Conservation (phyloP, 768 basidiomycete species). For the Pleurotus cornucopiae region DNA sequence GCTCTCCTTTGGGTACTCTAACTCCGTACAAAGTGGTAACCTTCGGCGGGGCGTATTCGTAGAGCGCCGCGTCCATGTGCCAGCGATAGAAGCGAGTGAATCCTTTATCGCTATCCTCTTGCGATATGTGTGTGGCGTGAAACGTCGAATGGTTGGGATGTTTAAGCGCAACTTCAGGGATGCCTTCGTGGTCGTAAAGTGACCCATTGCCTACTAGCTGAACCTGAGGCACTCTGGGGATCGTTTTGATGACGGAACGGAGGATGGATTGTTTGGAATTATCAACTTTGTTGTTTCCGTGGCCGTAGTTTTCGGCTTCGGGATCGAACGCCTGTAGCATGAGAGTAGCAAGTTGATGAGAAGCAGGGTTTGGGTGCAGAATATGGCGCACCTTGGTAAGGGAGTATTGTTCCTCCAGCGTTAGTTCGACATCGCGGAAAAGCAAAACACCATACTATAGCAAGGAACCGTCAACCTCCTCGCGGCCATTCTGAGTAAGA, state of each 20-base stretch:
- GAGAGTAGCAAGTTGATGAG: constrained; percentile 1
- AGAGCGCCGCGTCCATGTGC: constrained; percentile 90
- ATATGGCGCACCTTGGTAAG: constrained; percentile 63
- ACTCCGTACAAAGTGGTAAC: constrained; percentile 86
- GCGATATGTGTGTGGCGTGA: constrained; percentile 73
- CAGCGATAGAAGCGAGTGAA: constrained; percentile 86
- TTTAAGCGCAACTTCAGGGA: constrained; percentile 74
- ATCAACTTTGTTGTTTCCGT: constrained; percentile 85
- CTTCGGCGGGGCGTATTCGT: constrained; percentile 70
- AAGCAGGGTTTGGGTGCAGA: neutral
- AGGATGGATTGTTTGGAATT: constrained; percentile 73
- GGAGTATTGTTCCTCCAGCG: constrained; percentile 81
- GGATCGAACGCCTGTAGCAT: constrained; percentile 67
- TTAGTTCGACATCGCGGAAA: constrained; percentile 64
- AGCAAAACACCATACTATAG: constrained; percentile 21
- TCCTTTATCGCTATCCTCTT: constrained; percentile 67
- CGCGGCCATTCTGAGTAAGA: neutral
- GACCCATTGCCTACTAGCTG: constrained; percentile 89
- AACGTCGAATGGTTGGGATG: constrained; percentile 85
- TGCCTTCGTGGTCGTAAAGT: constrained; percentile 76
- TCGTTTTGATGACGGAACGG: constrained; percentile 87
- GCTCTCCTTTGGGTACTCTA: constrained; percentile 58
- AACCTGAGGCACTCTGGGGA: constrained; percentile 83
- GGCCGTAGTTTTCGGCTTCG: constrained; percentile 62
- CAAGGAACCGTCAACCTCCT: neutral